Evolutionary conservation across 768 basidiomycete species (phyloP).

Genomic region (Calocera viscosa): DNA sequence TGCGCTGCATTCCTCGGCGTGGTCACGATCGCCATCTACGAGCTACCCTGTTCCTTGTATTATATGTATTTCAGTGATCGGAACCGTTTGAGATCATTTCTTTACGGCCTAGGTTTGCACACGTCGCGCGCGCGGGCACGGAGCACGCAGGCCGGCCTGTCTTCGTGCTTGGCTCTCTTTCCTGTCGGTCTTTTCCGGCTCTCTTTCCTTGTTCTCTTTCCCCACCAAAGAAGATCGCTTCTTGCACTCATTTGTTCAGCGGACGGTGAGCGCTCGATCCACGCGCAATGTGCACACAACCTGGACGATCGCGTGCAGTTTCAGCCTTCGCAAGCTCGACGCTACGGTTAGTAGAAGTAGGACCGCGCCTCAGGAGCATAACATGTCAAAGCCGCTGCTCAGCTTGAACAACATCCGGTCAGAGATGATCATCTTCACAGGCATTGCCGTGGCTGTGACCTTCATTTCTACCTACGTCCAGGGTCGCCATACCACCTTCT

Average conservation of each 20-base stretch:
- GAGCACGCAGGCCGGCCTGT: no score
- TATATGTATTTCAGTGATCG: no score
- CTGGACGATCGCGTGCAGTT: neutral
- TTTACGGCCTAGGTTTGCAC: no score
- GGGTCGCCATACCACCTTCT: neutral
- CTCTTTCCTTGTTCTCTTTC: neutral
- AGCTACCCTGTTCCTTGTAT: no score
- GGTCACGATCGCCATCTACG: no score
- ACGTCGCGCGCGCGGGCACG: no score
- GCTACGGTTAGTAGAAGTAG: neutral
- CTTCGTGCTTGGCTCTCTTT: neutral
- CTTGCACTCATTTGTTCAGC: neutral
- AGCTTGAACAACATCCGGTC: conserved; percentile 21
- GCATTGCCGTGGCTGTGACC: conserved; percentile 42
- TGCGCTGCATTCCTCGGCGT: no score
- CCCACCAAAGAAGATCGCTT: neutral
- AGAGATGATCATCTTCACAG: conserved; percentile 41
- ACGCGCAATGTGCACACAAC: neutral
- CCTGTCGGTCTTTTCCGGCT: neutral
- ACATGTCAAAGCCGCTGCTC: neutral
- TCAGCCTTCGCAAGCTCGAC: neutral
- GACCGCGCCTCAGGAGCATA: no score
- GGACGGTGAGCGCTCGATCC: neutral
- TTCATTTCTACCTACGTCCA: neutral
- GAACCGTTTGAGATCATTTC: no score